A percentile compares a stretch with the other conserved stretches of the same genome.
These are phyloP conservation scores for Acacia melanoxylon DNA, from an alignment of 306 rosid genomes.

Conservation along the genomic window DNA sequence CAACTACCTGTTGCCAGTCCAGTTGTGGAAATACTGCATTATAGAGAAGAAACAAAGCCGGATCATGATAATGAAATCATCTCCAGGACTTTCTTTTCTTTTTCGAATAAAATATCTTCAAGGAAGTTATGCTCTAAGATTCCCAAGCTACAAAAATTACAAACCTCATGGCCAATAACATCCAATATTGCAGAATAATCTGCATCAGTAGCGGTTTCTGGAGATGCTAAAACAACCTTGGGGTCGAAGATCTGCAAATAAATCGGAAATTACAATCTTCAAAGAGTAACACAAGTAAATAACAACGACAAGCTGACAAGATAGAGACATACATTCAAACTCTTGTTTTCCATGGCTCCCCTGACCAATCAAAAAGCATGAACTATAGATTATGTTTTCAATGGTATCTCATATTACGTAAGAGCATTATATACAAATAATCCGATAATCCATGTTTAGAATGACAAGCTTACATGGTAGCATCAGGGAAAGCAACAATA, in stretches of 20 bases:
- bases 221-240: constrained; percentile 93
- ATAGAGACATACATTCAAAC: constrained; percentile 76
- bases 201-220: constrained; percentile 85
- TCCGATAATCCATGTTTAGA: background rate
- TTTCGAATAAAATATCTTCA: background rate
- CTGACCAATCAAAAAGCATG: constrained; percentile 52
- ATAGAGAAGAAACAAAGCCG: constrained; percentile 30
- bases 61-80: constrained; percentile 28
- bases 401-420: constrained; percentile 16
- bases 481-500: constrained; percentile 97
- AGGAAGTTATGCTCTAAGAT: constrained; percentile 25
- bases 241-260: constrained; percentile 81
- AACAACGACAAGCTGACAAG: constrained; percentile 25
- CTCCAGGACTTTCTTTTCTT: background rate
- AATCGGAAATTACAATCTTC: constrained; percentile 13
- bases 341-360: constrained; percentile 99
- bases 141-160: constrained; percentile 35
- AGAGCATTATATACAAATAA: constrained; percentile 11
- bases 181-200: constrained; percentile 97
- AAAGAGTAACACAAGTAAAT: background rate
- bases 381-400: constrained; percentile 24
- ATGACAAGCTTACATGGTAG: constrained; percentile 68
- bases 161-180: constrained; percentile 98
- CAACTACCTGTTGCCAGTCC: constrained; percentile 99
- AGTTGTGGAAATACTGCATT: constrained; percentile 98